Base-by-base conservation (phyloP, 257 asterid species). In the Nemophila menziesii region DNA sequence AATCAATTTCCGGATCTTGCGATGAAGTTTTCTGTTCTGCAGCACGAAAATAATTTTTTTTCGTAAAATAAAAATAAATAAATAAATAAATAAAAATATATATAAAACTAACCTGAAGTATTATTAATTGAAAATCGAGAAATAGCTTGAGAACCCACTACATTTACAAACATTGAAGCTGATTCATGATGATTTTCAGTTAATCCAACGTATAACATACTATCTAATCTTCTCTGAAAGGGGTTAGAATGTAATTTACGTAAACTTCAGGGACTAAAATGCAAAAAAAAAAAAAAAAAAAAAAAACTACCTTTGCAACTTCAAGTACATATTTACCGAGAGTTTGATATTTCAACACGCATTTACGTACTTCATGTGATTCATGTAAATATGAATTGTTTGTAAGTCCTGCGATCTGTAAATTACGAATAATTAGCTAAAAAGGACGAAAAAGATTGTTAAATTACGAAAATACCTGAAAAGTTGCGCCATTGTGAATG, bases 141-240 rank as follows among this genome's bases (percentile, higher is more conserved):
- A 59, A 89, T 75, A 49, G 77, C 98, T 74, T 89, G 94, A 27
- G 93, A 64, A 69, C 93, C 98, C 23, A 89, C 96, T 36, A 84
- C 78, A 60, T 89, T 74, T 40, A 94, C 98, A 58, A 89, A 89
- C 70, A 84, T 60, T 42, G 78, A 55, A 47, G 98, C 95, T 9
- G 98, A 89, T 69, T 84, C 96, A 74, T 54, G 76, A 65, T 89
- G 98, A 59, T 80, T 76, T 56, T 89, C 96, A 18, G 98, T 89
- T 39, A 89, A 76, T 61, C 98, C 98, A 56, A 89, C 72, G 62
- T 80, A 89, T 70, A 89, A 73, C 98, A 89, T 89, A 44, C 54
- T 52, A 36, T 84, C 86, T 74, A 89, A 67, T 73, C 90, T 74
- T 73, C 61, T 81, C 98, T 89, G 94, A 86, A 77, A 76, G 68